Percentiles rank a stretch among this genome's conserved stretches.
These are phyloP conservation scores for Saccharomycopsis synnaedendra DNA, from an alignment of 805 yeast genomes.

Conservation along the genomic window DNA sequence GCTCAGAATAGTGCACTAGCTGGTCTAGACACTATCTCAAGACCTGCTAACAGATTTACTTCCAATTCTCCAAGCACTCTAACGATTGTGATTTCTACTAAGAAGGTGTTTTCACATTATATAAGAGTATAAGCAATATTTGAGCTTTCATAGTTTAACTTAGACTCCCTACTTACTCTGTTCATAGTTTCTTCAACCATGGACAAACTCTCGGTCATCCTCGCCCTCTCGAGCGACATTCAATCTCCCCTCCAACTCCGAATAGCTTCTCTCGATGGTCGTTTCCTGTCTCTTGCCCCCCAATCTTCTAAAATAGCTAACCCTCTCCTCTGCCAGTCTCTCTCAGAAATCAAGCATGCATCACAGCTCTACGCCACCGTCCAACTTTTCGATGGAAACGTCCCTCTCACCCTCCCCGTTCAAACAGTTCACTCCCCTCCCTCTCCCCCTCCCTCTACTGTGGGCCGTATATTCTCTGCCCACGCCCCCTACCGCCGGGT, in stretches of 20 bases:
- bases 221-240: constrained; percentile 14
- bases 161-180: too few relatives aligned
- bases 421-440: constrained; percentile 9
- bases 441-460: not conserved
- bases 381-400: constrained; percentile 13
- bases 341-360: constrained; percentile 12
- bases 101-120: too few relatives aligned
- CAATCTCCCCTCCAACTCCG: constrained; percentile 9
- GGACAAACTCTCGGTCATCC: constrained; percentile 12
- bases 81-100: too few relatives aligned
- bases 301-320: constrained; percentile 8
- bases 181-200: not conserved
- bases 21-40: too few relatives aligned
- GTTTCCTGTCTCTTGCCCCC: constrained; percentile 7
- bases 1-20: too few relatives aligned
- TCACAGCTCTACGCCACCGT: constrained; percentile 12
- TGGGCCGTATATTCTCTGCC: not conserved
- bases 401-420: constrained; percentile 12
- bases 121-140: too few relatives aligned
- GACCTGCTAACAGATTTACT: too few relatives aligned
- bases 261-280: constrained; percentile 13
- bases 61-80: too few relatives aligned
- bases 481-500: constrained; percentile 22
- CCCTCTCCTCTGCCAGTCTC: constrained; percentile 9
- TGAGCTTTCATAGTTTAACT: too few relatives aligned